phyloP scores from a whole-genome alignment of 2,329 filamentous ascomycete genomes.

The Daldinia eschscholtzii region DNA sequence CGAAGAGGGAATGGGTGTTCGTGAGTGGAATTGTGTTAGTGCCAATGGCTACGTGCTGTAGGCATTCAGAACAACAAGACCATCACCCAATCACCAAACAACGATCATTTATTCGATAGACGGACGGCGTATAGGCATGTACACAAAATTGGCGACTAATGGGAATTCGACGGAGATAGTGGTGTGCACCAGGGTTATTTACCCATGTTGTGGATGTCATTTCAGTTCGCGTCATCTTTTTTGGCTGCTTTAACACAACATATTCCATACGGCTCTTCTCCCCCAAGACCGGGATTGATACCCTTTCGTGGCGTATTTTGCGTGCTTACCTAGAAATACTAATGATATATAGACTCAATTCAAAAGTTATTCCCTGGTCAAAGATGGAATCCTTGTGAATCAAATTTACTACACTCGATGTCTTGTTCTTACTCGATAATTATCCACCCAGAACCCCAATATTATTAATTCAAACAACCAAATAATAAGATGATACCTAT shows the following conservation, averaged over 20 bases:
- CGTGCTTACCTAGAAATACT: slow-evolving; percentile 34
- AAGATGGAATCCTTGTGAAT: slow-evolving; percentile 7
- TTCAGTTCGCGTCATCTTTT: slow-evolving; percentile 25
- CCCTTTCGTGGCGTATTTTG: slow-evolving; percentile 39
- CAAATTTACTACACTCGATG: not conserved
- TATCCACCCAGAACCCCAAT: slow-evolving; percentile 8
- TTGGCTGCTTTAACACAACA: slow-evolving; percentile 29
- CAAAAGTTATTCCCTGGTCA: slow-evolving; percentile 33
- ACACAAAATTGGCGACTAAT: slow-evolving; percentile 33
- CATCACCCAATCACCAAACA: slow-evolving; percentile 6
- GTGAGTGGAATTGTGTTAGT: slow-evolving; percentile 80
- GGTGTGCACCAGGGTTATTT: slow-evolving; percentile 23
- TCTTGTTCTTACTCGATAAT: slow-evolving; percentile 19
- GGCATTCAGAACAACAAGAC: slow-evolving; percentile 31
- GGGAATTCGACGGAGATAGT: slow-evolving; percentile 22
- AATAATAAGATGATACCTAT: not conserved
- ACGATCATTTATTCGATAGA: slow-evolving; percentile 13
- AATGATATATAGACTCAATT: slow-evolving; percentile 44
- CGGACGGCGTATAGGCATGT: slow-evolving; percentile 7
- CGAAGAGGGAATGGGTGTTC: slow-evolving; percentile 84
- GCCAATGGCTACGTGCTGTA: slow-evolving; percentile 75
- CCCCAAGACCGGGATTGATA: slow-evolving; percentile 41
- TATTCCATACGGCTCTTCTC: slow-evolving; percentile 24
- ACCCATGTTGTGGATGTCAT: slow-evolving; percentile 27
- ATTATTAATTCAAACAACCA: slow-evolving; percentile 20